phyloP scores from a whole-genome alignment of 2,329 filamentous ascomycete species.

The Orbilia blumenaviensis region DNA sequence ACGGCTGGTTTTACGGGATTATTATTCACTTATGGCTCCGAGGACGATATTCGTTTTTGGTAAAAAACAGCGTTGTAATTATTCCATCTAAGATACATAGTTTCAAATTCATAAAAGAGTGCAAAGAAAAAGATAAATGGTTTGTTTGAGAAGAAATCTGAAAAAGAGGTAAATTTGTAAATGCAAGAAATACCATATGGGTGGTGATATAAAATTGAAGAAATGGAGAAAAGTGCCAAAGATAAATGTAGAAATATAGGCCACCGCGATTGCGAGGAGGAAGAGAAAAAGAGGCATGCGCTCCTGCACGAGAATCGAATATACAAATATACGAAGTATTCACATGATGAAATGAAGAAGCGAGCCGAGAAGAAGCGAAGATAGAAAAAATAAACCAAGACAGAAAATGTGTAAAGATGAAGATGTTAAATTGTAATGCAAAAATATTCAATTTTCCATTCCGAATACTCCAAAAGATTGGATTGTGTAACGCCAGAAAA shows the following conservation, averaged over 20 bases:
- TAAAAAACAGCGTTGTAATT: conserved; percentile 36
- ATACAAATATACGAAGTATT: conserved; percentile 61
- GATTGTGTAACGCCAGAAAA: conserved; percentile 51
- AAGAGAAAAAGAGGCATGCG: conserved; percentile 59
- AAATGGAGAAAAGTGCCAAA: background rate
- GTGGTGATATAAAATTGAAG: conserved; percentile 34
- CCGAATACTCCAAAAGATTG: conserved; percentile 53
- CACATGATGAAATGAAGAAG: conserved; percentile 59
- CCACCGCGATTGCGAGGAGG: conserved; percentile 39
- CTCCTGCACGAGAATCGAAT: conserved; percentile 59
- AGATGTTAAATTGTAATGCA: conserved; percentile 62
- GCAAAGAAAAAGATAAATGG: background rate
- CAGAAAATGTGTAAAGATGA: conserved; percentile 61
- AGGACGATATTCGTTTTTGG: conserved; percentile 21
- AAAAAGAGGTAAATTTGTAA: conserved; percentile 4
- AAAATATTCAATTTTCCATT: conserved; percentile 61
- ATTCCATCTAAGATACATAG: conserved; percentile 34
- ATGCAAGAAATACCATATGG: background rate
- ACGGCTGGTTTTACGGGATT: no score
- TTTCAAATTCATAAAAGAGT: conserved; percentile 5
- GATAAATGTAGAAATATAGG: conserved; percentile 20
- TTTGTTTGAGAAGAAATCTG: conserved; percentile 1
- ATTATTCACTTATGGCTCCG: background rate
- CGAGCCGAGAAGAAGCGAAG: conserved; percentile 54
- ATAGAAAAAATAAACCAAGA: conserved; percentile 57